These are phyloP conservation scores for Pseudohalonectria lignicola DNA, from an alignment of 2,329 filamentous ascomycete species.

Conservation along the genomic window DNA sequence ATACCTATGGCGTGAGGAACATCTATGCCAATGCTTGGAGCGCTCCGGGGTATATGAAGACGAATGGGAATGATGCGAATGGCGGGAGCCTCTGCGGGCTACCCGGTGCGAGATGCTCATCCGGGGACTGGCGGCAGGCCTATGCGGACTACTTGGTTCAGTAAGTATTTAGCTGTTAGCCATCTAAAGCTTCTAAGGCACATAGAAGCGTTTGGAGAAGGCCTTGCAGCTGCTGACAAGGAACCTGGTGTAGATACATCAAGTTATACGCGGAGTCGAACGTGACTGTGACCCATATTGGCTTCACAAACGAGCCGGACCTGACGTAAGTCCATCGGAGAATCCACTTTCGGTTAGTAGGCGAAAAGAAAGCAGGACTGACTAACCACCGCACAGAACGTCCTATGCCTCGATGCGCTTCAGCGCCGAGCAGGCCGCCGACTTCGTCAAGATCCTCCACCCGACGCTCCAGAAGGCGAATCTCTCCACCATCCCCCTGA, in stretches of 20 bases:
- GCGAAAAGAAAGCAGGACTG: too few relatives aligned
- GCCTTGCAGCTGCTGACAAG: too few relatives aligned
- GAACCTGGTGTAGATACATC: conserved; percentile 5
- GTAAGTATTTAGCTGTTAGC: too few relatives aligned
- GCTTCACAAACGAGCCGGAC: conserved; percentile 21
- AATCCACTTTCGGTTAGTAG: too few relatives aligned
- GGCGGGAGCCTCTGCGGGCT: conserved; percentile 25
- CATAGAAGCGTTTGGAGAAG: too few relatives aligned
- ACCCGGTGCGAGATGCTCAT: conserved; percentile 12
- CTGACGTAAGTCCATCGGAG: conserved; percentile 5
- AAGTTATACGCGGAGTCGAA: conserved; percentile 9
- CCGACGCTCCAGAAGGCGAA: conserved; percentile 25
- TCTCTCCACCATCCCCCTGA: conserved; percentile 17
- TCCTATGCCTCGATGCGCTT: conserved; percentile 16
- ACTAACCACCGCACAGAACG: too few relatives aligned
- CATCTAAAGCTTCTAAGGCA: too few relatives aligned
- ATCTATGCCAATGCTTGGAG: conserved; percentile 28
- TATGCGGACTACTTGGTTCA: conserved; percentile 30
- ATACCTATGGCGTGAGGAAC: conserved; percentile 16
- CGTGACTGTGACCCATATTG: conserved; percentile 15
- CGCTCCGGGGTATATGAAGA: conserved; percentile 30
- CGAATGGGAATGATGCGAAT: conserved; percentile 21
- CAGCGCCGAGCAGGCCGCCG: conserved; percentile 25
- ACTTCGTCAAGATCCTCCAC: conserved; percentile 25
- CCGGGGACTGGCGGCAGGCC: conserved; percentile 25